Base-by-base conservation (phyloP, 257 asterid genomes). In the Ocimum tenuiflorum region DNA sequence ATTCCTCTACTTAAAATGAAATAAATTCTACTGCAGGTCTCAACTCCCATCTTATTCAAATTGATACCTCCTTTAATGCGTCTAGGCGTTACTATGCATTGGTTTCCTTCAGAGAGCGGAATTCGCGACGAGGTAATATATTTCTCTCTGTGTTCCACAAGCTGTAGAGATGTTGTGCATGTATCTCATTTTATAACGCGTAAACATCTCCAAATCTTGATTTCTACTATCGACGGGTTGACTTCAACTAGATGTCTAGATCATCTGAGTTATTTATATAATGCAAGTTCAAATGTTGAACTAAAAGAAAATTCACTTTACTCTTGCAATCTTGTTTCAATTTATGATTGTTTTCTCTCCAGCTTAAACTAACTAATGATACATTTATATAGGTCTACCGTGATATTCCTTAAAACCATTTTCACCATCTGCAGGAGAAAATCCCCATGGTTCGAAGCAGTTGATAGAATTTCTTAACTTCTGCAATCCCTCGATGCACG, bases 11-110 rank as follows among this genome's bases (percentile, higher is more conserved):
- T 17, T 18, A 29, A 24, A 41, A 49, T 14, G 5, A 10, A 11
- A 27, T 68, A 41, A 63, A 72, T 63, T 38, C 45, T 60, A 36
- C 39, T 70, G 48, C 87, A 91, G 98, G 96, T 91, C 24, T 85
- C 98, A 43, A 91, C 96, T 51, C 98, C 98, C 14, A 69, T 91
- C 72, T 68, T 91, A 73, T 91, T 91, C 86, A 91, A 88, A 81
- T 72, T 88, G 78, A 79, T 82, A 70, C 96, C 98, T 20, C 90
- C 95, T 54, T 52, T 83, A 71, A 74, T 83, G 82, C 96, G 79
- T 79, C 77, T 91, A 24, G 98, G 96, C 52, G 85, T 77, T 65
- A 86, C 87, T 38, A 85, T 91, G 92, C 95, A 63, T 72, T 91
- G 95, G 96, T 86, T 89, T 81, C 92, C 98, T 59, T 50, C 89